A percentile compares a stretch with the other conserved stretches of the same genome.
Conservation (phyloP, 2,329 filamentous ascomycete species). For the Aureobasidium mangrovei region DNA sequence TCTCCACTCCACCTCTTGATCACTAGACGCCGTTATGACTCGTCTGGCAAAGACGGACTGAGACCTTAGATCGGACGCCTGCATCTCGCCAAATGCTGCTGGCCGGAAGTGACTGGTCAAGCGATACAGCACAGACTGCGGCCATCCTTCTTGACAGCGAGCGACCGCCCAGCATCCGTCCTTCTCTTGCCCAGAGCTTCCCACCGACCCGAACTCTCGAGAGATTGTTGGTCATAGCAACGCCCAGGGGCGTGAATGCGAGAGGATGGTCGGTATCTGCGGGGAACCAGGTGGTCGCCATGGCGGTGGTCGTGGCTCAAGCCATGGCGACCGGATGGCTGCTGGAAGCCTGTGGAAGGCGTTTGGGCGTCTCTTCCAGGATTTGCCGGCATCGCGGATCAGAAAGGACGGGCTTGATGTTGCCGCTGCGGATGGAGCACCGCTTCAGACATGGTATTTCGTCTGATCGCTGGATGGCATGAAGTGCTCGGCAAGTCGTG, state of each 20-base stretch:
- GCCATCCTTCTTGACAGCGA: slow-evolving; percentile 9
- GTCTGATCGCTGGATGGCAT: background rate
- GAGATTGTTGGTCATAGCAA: slow-evolving; percentile 5
- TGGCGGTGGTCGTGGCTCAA: slow-evolving; percentile 2
- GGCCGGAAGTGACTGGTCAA: slow-evolving; percentile 5
- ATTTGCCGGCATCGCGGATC: slow-evolving; percentile 2
- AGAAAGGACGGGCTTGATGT: background rate
- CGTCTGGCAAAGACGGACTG: background rate
- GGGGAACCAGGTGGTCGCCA: slow-evolving; percentile 2
- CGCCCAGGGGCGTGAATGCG: background rate
- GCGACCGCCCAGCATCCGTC: slow-evolving; percentile 1
- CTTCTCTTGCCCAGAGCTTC: background rate
- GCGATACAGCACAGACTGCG: slow-evolving; percentile 9
- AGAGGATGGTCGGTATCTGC: background rate
- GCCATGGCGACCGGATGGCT: slow-evolving; percentile 3
- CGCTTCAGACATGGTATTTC: background rate
- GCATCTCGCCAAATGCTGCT: background rate
- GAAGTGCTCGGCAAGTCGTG: slow-evolving; percentile 4
- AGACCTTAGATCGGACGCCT: slow-evolving; percentile 2
- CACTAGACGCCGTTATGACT: slow-evolving; percentile 10
- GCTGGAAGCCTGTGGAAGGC: slow-evolving; percentile 4
- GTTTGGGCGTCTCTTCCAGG: slow-evolving; percentile 3
- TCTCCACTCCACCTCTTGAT: background rate
- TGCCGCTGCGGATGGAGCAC: background rate
- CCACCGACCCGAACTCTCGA: background rate